Evolutionary conservation across 2,329 filamentous ascomycete species (phyloP).

Genomic region (Nothophaeocryptopus gaeumannii): DNA sequence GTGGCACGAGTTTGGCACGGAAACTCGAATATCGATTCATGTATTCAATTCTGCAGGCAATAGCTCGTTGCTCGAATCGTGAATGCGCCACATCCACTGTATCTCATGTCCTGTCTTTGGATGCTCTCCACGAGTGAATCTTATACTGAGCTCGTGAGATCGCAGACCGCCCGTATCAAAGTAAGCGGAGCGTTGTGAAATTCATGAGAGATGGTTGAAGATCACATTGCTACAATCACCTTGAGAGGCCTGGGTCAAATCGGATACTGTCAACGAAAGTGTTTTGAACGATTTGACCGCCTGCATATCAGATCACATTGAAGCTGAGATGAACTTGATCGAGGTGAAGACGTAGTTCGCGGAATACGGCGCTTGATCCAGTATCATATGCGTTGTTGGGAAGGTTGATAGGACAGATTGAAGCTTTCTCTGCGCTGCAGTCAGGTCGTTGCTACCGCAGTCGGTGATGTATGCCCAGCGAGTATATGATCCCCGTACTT

Average conservation of each 20-base stretch:
- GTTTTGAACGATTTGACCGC: conserved; percentile 28
- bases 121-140: no score
- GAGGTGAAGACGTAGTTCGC: conserved; percentile 48
- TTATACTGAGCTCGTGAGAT: no score
- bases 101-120: no score
- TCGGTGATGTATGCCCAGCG: conserved; percentile 35
- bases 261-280: conserved; percentile 40
- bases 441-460: conserved; percentile 36
- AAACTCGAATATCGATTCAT: no score
- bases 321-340: conserved; percentile 46
- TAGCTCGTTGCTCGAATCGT: no score
- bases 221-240: conserved; percentile 43
- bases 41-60: no score
- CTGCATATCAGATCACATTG: conserved; percentile 37
- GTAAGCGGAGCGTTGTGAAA: no score
- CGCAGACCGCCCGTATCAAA: no score
- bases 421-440: conserved; percentile 39
- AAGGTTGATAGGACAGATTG: conserved; percentile 46
- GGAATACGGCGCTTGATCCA: conserved; percentile 34
- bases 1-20: no score
- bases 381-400: conserved; percentile 34
- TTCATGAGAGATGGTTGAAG: conserved; percentile 37
- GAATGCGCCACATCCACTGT: no score
- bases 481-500: conserved; percentile 40
- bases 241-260: conserved; percentile 41